phyloP scores from a whole-genome alignment of 192 early-diverging fungal genomes.

The Backusella westeae region DNA sequence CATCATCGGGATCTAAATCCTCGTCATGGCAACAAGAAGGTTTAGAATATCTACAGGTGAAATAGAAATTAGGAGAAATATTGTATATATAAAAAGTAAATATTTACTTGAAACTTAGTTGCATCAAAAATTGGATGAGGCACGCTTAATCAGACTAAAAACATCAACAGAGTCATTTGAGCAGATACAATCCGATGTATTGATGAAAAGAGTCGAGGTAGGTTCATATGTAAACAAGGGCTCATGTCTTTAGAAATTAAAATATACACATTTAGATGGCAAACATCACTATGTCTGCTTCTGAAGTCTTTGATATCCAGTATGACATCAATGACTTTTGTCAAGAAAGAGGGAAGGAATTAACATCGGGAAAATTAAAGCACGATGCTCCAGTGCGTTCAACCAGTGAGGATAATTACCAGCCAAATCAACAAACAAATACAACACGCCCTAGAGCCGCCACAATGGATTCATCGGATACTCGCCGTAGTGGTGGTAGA shows the following conservation, averaged over 20 bases:
- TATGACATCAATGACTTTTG: conserved; percentile 4
- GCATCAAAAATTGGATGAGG: conserved; percentile 24
- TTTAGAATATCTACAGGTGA: not conserved
- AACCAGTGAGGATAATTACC: not conserved
- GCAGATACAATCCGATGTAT: conserved; percentile 23
- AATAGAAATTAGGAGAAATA: not conserved
- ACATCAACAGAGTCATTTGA: conserved; percentile 20
- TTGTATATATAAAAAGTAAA: not conserved
- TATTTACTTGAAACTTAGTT: not conserved
- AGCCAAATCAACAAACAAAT: not conserved
- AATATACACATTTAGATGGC: not conserved
- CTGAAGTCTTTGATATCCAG: conserved; percentile 4
- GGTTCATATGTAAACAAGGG: no score
- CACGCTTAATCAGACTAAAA: conserved; percentile 20
- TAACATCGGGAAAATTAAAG: not conserved
- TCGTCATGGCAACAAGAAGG: not conserved
- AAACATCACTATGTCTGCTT: not conserved
- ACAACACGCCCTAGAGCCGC: not conserved
- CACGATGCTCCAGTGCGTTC: not conserved
- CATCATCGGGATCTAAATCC: not conserved
- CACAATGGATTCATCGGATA: not conserved
- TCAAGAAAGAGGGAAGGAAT: not conserved
- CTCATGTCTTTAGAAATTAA: no score
- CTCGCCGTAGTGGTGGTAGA: not conserved
- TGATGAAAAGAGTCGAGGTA: conserved; percentile 30